A percentile compares a stretch with the other conserved stretches of the same genome.
Evolutionary conservation across 2,329 filamentous ascomycete species (phyloP).

Genomic region (Davidsoniella virescens): DNA sequence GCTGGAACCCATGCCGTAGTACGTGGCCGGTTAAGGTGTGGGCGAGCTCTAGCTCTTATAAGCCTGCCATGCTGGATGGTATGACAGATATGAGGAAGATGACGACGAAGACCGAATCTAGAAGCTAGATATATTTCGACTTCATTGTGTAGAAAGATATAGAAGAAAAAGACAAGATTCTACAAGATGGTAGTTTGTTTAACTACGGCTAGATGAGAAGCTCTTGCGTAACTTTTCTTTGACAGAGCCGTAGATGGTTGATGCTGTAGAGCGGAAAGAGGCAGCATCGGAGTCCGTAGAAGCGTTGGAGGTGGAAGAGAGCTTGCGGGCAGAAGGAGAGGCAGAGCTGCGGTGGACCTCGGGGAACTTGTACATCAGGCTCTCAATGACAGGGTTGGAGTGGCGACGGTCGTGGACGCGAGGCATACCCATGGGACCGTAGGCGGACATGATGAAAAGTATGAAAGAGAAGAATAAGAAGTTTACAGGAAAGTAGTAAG

Average conservation of each 20-base stretch:
- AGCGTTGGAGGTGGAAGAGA: neutral
- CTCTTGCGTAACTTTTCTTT: constrained; percentile 11
- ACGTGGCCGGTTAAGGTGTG: no score
- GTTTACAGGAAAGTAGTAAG: neutral
- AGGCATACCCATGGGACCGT: constrained; percentile 11
- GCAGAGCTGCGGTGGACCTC: neutral
- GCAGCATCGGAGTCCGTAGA: neutral
- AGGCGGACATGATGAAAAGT: constrained; percentile 9
- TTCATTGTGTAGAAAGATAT: neutral
- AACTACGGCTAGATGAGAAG: constrained; percentile 1
- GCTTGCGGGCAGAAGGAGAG: neutral
- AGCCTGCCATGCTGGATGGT: no score
- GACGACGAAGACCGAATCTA: neutral
- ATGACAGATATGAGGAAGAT: no score
- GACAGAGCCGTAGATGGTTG: neutral
- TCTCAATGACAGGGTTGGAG: constrained; percentile 14
- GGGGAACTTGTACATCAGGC: constrained; percentile 14
- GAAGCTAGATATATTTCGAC: neutral
- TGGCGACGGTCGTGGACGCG: constrained; percentile 14
- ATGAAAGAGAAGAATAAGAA: neutral
- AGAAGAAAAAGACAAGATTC: neutral
- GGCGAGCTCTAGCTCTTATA: no score
- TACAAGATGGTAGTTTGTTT: neutral
- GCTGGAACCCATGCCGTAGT: no score
- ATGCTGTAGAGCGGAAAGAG: constrained; percentile 1